Percentiles rank a stretch among this genome's conserved stretches.
phyloP scores from a whole-genome alignment of 345 rosid species.

The Euclidium syriacum region DNA sequence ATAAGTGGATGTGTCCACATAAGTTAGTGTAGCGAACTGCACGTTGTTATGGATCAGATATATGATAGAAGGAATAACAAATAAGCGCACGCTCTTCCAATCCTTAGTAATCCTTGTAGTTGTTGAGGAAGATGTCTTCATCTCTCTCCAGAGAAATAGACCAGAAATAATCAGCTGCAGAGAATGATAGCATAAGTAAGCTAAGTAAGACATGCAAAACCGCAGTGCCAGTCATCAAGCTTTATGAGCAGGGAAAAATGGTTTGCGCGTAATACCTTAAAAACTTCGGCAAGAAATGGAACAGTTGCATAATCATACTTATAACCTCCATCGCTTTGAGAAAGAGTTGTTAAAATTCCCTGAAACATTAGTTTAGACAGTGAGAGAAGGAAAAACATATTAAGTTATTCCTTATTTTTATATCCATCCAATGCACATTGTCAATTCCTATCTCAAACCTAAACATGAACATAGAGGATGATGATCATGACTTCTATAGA shows the following conservation, averaged over 20 bases:
- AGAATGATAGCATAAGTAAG: not conserved
- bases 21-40: conserved; percentile 88
- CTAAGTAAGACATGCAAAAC: not conserved
- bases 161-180: conserved; percentile 74
- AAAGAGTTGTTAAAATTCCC: conserved; percentile 95
- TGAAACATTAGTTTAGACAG: conserved; percentile 8
- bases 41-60: conserved; percentile 90
- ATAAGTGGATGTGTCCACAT: conserved; percentile 87
- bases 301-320: conserved; percentile 90
- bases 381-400: not conserved
- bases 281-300: conserved; percentile 90
- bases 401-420: not conserved
- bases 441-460: not conserved
- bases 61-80: conserved; percentile 80
- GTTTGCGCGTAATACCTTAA: conserved; percentile 49
- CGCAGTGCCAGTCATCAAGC: not conserved
- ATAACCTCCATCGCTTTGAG: conserved; percentile 79
- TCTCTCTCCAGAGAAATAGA: conserved; percentile 77
- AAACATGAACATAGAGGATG: not conserved
- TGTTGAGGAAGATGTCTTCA: conserved; percentile 36
- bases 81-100: conserved; percentile 80
- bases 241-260: not conserved
- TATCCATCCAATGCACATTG: not conserved
- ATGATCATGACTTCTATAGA: not conserved
- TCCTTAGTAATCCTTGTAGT: conserved; percentile 74